Conservation (phyloP, 2,329 filamentous ascomycete genomes). For the Metarhizium humberi region DNA sequence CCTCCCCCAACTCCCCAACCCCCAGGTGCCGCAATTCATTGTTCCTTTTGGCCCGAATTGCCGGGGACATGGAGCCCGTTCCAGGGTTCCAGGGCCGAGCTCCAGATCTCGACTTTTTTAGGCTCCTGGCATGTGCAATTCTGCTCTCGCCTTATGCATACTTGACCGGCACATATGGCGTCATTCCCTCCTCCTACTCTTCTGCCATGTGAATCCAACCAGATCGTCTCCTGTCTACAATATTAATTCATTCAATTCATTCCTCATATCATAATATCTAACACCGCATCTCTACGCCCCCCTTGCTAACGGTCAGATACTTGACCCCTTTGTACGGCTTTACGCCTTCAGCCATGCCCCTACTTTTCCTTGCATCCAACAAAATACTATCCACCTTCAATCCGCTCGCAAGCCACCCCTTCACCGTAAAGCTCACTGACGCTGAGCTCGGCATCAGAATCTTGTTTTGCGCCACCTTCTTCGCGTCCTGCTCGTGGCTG, state of each 20-base stretch:
- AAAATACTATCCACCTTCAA: conserved; percentile 59
- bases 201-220: background rate
- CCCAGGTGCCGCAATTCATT: background rate
- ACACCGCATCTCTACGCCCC: conserved; percentile 55
- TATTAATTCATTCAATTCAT: background rate
- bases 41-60: background rate
- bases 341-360: conserved; percentile 75
- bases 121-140: no score
- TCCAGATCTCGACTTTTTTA: no score
- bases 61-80: background rate
- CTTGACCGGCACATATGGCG: background rate
- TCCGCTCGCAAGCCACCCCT: conserved; percentile 60
- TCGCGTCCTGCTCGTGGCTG: conserved; percentile 40
- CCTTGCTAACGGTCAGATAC: conserved; percentile 71
- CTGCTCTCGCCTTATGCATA: no score
- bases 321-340: conserved; percentile 98
- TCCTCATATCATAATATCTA: conserved; percentile 16
- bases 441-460: conserved; percentile 74
- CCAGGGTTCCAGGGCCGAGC: no score
- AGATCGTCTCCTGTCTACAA: background rate
- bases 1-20: background rate
- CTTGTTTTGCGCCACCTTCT: conserved; percentile 57
- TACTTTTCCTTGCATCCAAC: conserved; percentile 68
- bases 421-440: conserved; percentile 61
- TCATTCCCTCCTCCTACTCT: background rate